These are phyloP conservation scores for Syncephalis fuscata DNA, from an alignment of 371 early-diverging fungal genomes.

Conservation along the genomic window DNA sequence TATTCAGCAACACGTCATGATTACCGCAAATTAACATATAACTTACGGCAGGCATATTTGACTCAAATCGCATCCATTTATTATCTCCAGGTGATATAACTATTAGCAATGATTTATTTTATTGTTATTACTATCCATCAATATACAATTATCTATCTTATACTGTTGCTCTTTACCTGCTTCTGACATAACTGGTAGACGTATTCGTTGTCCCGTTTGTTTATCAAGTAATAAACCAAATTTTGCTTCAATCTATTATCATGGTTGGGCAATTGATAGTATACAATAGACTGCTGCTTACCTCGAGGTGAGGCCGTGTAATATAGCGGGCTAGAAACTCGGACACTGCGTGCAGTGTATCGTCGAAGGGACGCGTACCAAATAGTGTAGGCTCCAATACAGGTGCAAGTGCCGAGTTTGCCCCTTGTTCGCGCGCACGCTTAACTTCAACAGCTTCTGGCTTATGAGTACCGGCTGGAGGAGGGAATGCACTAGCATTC, in stretches of 20 bases:
- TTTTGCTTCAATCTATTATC: conserved; percentile 57
- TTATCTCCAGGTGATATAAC: conserved; percentile 10
- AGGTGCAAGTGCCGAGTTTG: no score
- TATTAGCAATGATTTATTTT: conserved; percentile 4
- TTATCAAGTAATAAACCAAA: conserved; percentile 53
- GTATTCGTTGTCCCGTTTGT: conserved; percentile 29
- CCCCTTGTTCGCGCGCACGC: no score
- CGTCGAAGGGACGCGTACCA: not conserved
- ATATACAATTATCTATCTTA: not conserved
- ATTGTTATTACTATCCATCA: not conserved
- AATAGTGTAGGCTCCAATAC: not conserved
- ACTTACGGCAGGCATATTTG: conserved; percentile 39
- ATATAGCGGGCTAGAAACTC: not conserved
- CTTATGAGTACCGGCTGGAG: no score
- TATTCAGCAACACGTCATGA: no score
- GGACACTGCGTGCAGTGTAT: not conserved
- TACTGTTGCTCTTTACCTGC: conserved; percentile 20
- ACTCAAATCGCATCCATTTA: conserved; percentile 30
- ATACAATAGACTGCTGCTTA: not conserved
- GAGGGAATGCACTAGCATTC: no score
- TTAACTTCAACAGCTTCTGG: no score
- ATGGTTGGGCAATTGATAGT: not conserved
- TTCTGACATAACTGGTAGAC: conserved; percentile 40
- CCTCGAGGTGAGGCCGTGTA: not conserved
- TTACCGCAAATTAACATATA: not conserved